Evolutionary conservation across 1,284 basidiomycete species (phyloP).

Genomic region (Cerioporus squamosus): DNA sequence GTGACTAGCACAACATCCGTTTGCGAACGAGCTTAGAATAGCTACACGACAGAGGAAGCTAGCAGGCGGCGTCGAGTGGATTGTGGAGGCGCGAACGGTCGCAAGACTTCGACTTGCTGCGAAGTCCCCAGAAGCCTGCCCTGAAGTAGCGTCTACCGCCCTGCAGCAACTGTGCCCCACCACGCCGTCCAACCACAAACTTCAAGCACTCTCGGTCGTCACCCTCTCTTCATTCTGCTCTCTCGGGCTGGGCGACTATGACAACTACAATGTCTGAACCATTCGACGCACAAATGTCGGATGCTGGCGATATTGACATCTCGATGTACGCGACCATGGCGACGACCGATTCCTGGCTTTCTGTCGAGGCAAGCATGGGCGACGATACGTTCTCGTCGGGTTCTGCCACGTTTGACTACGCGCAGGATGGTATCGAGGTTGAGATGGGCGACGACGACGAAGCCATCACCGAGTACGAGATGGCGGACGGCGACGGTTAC

Average conservation of each 20-base stretch:
- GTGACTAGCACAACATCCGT: constrained; percentile 4
- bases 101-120: neutral
- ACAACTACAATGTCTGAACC: constrained; percentile 48
- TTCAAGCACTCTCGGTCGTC: neutral
- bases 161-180: neutral
- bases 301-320: constrained; percentile 64
- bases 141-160: constrained; percentile 7
- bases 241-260: constrained; percentile 29
- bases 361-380: constrained; percentile 65
- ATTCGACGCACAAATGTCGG: constrained; percentile 71
- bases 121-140: constrained; percentile 16
- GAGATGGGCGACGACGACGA: constrained; percentile 70
- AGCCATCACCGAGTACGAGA: constrained; percentile 69
- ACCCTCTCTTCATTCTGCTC: neutral
- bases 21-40: neutral
- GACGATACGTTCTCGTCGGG: constrained; percentile 46
- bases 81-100: neutral
- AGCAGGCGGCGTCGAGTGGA: no score
- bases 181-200: neutral
- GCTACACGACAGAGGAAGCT: neutral
- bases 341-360: constrained; percentile 55
- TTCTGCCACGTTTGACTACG: constrained; percentile 32
- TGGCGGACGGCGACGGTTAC: constrained; percentile 55
- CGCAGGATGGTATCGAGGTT: constrained; percentile 59
- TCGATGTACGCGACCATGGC: constrained; percentile 55